Base-by-base conservation (phyloP, 2,329 filamentous ascomycete species). In the Myotisia sp. region DNA sequence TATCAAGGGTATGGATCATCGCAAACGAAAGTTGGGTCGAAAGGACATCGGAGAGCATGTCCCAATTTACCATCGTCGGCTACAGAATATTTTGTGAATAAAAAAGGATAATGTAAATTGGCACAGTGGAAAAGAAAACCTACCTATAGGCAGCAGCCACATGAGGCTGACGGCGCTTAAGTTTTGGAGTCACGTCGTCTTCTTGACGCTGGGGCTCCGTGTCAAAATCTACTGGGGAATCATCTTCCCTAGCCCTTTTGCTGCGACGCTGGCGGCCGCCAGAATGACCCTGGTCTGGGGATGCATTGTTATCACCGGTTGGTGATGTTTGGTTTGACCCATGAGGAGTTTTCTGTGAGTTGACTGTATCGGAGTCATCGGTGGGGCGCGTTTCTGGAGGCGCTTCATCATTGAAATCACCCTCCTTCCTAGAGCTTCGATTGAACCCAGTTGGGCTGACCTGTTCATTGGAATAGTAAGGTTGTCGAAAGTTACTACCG, bases 91-190 rank as follows among this genome's bases (percentile, higher is more conserved):
- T 42, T 37, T 43, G 44, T 36, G n/a, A n/a, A n/a, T n/a, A n/a
- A n/a, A n/a, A 37, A 38, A 5, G 10, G 14, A 10, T 21, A 29
- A 31, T 18, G 19, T 16, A 16, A 33, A 10, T 19, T 12, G 14
- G 29, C 23, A 24, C 8, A 2, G 20, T 13, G 19, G 9, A 22
- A 20, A 20, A 18, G 23, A 3, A 22, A 39, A 37, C 47, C 42
- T 45, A 53, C 51, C 47, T 47, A 49, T 61, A 62, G 33, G 59
- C 59, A 37, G 48, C 54, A 7, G 51, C 56, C 26, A 60, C 54
- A 13, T 53, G 46, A n/a, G 58, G 58, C 37, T 55, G 52, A 17
- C 50, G 52, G 33, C 52, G 50, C 44, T 54, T 58, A n/a, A 45
- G 37, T 37, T 50, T 56, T 20, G 47, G 45, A 18, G 39, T 43